These are phyloP conservation scores for Amanita pseudoporphyria DNA, from an alignment of 768 basidiomycete genomes.

Conservation along the genomic window DNA sequence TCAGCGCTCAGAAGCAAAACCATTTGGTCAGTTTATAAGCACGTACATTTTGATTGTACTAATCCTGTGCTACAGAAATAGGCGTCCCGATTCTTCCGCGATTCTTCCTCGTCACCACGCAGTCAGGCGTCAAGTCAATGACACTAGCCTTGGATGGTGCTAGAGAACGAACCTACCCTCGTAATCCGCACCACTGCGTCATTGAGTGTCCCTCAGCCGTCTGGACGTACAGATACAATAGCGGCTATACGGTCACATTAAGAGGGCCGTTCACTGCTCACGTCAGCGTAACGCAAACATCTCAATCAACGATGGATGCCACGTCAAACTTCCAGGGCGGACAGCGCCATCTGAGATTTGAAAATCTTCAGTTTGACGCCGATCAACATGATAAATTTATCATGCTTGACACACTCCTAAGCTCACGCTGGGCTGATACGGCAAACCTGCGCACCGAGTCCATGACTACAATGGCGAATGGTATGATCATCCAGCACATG, in stretches of 20 bases:
- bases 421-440: constrained; percentile 33
- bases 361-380: constrained; percentile 67
- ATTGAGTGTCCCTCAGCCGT: constrained; percentile 66
- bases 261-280: constrained; percentile 68
- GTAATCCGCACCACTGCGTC: constrained; percentile 34
- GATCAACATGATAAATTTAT: constrained; percentile 67
- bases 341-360: constrained; percentile 47
- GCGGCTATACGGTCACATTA: constrained; percentile 71
- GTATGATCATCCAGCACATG: constrained; percentile 18
- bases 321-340: constrained; percentile 10
- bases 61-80: constrained; percentile 45
- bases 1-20: constrained; percentile 67
- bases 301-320: constrained; percentile 14
- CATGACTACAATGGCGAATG: constrained; percentile 15
- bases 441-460: constrained; percentile 22
- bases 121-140: constrained; percentile 82
- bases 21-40: constrained; percentile 51
- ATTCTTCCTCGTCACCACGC: constrained; percentile 77
- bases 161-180: constrained; percentile 43
- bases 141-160: constrained; percentile 70
- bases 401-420: constrained; percentile 50
- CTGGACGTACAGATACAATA: constrained; percentile 77
- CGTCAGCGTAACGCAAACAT: constrained; percentile 32
- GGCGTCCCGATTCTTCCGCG: constrained; percentile 71
- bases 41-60: neutral